These are phyloP conservation scores for Forsythia viridissima DNA, from an alignment of 257 asterid genomes.

Conservation along the genomic window DNA sequence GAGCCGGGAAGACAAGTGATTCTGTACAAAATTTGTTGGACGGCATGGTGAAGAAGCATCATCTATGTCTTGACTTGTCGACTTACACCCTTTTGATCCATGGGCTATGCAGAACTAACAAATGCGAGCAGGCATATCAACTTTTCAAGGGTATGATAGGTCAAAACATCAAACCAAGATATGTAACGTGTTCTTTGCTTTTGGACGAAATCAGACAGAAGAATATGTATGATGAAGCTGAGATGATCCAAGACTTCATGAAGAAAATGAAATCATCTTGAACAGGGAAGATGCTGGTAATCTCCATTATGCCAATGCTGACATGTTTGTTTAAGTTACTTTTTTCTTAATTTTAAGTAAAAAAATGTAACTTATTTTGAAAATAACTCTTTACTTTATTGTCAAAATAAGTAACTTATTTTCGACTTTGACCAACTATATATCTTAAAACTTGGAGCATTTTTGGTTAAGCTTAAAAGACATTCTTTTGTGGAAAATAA, in stretches of 20 bases:
- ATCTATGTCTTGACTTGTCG: conserved; percentile 67
- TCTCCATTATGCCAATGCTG: background rate
- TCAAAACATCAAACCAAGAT: conserved; percentile 72
- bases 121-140: conserved; percentile 60
- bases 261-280: conserved; percentile 63
- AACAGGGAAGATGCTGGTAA: conserved; percentile 17
- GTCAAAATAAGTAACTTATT: background rate
- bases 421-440: background rate
- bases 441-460: background rate
- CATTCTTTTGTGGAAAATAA: background rate
- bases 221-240: conserved; percentile 66
- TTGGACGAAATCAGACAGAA: conserved; percentile 54
- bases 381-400: background rate
- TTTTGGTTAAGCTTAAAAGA: background rate
- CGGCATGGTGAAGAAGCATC: conserved; percentile 62
- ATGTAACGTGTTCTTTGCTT: conserved; percentile 69
- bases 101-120: conserved; percentile 68
- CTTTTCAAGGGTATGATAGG: conserved; percentile 63
- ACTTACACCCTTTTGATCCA: conserved; percentile 78
- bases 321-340: background rate
- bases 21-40: conserved; percentile 45
- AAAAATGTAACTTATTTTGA: background rate
- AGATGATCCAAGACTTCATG: conserved; percentile 51
- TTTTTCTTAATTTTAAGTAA: background rate
- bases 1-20: conserved; percentile 35